These are phyloP conservation scores for Chytriomyces sp. DNA, from an alignment of 192 early-diverging fungal genomes.

Conservation along the genomic window DNA sequence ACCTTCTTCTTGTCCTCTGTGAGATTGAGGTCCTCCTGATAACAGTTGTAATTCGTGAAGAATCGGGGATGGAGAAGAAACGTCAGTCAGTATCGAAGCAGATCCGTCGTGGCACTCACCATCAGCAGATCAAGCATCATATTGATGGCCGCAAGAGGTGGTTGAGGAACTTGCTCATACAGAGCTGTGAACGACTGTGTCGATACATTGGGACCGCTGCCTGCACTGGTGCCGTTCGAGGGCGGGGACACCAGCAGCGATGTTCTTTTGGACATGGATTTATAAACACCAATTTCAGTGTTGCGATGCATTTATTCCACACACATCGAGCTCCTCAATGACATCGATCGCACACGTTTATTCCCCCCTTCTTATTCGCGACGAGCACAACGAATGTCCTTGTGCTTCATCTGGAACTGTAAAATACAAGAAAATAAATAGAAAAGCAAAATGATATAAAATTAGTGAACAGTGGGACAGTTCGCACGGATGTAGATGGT, in stretches of 20 bases:
- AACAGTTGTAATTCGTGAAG: too few relatives aligned
- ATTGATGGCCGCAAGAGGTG: slow-evolving; percentile 47
- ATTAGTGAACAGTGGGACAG: neutral
- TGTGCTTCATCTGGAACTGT: slow-evolving; percentile 24
- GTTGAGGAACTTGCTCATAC: slow-evolving; percentile 36
- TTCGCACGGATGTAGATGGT: neutral
- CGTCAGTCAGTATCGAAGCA: neutral
- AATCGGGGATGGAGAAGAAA: neutral
- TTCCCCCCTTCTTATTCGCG: slow-evolving; percentile 10
- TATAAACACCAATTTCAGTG: too few relatives aligned
- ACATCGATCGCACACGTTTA: too few relatives aligned
- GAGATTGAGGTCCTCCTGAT: slow-evolving; percentile 57
- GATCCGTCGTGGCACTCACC: slow-evolving; percentile 27
- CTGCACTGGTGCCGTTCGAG: neutral
- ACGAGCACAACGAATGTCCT: slow-evolving; percentile 13
- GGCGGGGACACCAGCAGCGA: neutral
- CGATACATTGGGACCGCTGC: neutral
- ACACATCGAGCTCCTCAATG: too few relatives aligned
- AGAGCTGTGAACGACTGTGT: slow-evolving; percentile 16
- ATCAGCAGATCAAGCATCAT: slow-evolving; percentile 61
- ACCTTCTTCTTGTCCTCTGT: slow-evolving; percentile 59
- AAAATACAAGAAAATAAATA: neutral
- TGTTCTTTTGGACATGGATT: neutral
- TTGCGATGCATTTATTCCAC: too few relatives aligned
- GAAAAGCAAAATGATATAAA: slow-evolving; percentile 12